Conservation (phyloP, 257 asterid genomes). For the Plantago major region DNA sequence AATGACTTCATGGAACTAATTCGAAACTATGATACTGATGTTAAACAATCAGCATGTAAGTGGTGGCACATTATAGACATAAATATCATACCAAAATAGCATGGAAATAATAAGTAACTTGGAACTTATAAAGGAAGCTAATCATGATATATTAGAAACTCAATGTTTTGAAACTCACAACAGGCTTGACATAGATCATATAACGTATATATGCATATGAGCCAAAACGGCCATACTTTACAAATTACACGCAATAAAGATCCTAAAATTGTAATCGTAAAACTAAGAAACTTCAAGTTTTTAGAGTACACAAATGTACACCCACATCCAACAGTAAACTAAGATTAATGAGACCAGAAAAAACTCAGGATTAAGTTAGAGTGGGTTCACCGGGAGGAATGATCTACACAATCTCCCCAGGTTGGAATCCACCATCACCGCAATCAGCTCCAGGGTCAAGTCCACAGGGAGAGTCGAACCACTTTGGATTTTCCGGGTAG, state of each 20-base stretch:
- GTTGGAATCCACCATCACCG: slow-evolving; percentile 72
- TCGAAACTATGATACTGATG: neutral
- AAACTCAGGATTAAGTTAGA: slow-evolving; percentile 41
- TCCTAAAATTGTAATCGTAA: slow-evolving; percentile 25
- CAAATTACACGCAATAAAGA: slow-evolving; percentile 37
- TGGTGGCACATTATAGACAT: neutral
- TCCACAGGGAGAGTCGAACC: slow-evolving; percentile 93
- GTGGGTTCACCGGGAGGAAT: slow-evolving; percentile 52
- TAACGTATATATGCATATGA: slow-evolving; percentile 34
- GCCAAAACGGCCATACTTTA: slow-evolving; percentile 38
- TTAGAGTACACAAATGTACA: slow-evolving; percentile 34
- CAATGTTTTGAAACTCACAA: slow-evolving; percentile 19
- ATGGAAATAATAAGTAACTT: slow-evolving; percentile 9
- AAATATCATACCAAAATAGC: slow-evolving; percentile 5
- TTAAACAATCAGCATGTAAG: neutral
- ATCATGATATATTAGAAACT: slow-evolving; percentile 20
- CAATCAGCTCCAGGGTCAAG: slow-evolving; percentile 74
- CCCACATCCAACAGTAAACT: slow-evolving; percentile 41
- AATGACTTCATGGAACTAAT: neutral
- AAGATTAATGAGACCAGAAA: slow-evolving; percentile 20
- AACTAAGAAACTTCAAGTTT: slow-evolving; percentile 24
- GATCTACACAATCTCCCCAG: slow-evolving; percentile 65
- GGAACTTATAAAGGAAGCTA: slow-evolving; percentile 10
- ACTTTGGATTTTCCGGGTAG: slow-evolving; percentile 86
- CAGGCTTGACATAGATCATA: slow-evolving; percentile 20